A percentile compares a stretch with the other conserved stretches of the same genome.
phyloP scores from a whole-genome alignment of 176 grass and related monocot genomes.

The Urochloa ruziziensis region DNA sequence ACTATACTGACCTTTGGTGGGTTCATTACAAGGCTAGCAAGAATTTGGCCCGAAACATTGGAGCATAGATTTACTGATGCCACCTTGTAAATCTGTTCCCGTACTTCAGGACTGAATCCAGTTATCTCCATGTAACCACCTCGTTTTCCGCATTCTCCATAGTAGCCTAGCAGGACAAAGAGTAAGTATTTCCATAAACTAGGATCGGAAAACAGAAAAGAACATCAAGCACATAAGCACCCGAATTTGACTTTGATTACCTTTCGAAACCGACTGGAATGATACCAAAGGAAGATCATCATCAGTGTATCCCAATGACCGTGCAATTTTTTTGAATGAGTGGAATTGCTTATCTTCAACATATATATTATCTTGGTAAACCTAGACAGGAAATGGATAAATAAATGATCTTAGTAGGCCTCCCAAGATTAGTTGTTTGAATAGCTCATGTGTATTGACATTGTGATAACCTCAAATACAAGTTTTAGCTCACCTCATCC shows the following conservation, averaged over 20 bases:
- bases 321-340: constrained; percentile 92
- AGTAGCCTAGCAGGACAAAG: constrained; percentile 58
- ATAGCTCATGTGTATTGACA: constrained; percentile 1
- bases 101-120: constrained; percentile 82
- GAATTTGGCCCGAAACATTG: constrained; percentile 91
- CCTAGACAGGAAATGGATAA: constrained; percentile 38
- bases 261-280: constrained; percentile 92
- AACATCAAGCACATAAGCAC: not conserved
- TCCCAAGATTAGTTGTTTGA: not conserved
- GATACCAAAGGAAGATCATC: constrained; percentile 83
- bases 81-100: constrained; percentile 98
- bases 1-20: constrained; percentile 76
- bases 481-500: constrained; percentile 58
- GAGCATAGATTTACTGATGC: constrained; percentile 98
- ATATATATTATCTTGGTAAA: constrained; percentile 98
- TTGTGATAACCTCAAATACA: constrained; percentile 8
- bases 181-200: not conserved
- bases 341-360: constrained; percentile 85
- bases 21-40: constrained; percentile 96
- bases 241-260: constrained; percentile 38
- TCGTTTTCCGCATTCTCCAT: constrained; percentile 99
- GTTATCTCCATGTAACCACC: constrained; percentile 98
- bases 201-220: not conserved
- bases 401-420: constrained; percentile 16
- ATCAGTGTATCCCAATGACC: constrained; percentile 80